Evolutionary conservation across 306 rosid species (phyloP).

Genomic region (Cicer bijugum): DNA sequence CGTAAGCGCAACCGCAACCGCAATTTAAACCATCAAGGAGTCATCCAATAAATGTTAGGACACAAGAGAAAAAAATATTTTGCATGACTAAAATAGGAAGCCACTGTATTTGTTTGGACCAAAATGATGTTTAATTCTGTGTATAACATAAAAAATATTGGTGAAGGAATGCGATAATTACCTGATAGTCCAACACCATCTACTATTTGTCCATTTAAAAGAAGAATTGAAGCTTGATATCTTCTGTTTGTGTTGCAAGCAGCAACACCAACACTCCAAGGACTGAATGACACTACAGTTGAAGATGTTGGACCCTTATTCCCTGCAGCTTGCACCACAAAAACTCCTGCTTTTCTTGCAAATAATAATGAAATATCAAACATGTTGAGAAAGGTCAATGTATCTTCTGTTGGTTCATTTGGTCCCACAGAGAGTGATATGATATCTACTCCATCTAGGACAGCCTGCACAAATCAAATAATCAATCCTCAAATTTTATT

Average conservation of each 20-base stretch:
- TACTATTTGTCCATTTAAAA: constrained; percentile 62
- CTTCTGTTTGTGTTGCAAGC: constrained; percentile 70
- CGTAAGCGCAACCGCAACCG: too few relatives aligned
- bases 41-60: too few relatives aligned
- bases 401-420: constrained; percentile 61
- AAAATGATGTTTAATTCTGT: too few relatives aligned
- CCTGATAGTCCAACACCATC: constrained; percentile 73
- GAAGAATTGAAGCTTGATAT: constrained; percentile 59
- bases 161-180: background rate
- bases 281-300: constrained; percentile 72
- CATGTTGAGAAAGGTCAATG: constrained; percentile 59
- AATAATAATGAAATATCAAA: constrained; percentile 64
- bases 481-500: background rate
- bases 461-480: constrained; percentile 53
- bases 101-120: too few relatives aligned
- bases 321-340: constrained; percentile 86
- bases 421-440: constrained; percentile 82
- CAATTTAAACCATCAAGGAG: too few relatives aligned
- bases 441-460: constrained; percentile 80
- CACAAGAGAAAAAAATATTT: background rate
- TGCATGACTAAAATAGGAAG: background rate
- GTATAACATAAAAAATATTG: too few relatives aligned
- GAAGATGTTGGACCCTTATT: constrained; percentile 76
- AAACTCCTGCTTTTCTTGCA: constrained; percentile 80
- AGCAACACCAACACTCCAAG: constrained; percentile 76